Percentiles rank a stretch among this genome's conserved stretches.
Conservation (phyloP, 257 asterid species). For the Ophiorrhiza pumila region DNA sequence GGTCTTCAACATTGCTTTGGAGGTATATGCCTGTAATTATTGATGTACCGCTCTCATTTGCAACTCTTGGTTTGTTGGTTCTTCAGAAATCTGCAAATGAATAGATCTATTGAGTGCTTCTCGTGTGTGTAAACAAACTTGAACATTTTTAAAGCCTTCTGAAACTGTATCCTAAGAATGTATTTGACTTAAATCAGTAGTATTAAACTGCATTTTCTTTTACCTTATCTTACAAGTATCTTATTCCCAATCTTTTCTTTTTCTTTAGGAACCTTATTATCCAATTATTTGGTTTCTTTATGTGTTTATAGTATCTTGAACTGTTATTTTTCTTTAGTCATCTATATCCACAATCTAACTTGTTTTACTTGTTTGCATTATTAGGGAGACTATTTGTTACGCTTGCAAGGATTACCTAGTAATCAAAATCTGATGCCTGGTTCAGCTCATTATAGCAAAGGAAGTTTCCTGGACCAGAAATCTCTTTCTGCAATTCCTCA, state of each 20-base stretch:
- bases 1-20: not conserved
- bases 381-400: constrained; percentile 30
- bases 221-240: not conserved
- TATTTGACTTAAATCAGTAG: not conserved
- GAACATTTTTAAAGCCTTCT: not conserved
- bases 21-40: not conserved
- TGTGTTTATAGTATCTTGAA: not conserved
- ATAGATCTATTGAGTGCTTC: not conserved
- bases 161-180: not conserved
- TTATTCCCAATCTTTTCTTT: not conserved
- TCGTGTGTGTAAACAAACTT: not conserved
- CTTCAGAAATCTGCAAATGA: not conserved
- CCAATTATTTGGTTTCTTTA: not conserved
- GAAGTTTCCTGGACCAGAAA: constrained; percentile 36
- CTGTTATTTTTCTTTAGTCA: not conserved
- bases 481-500: constrained; percentile 40
- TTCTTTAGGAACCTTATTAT: not conserved
- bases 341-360: not conserved
- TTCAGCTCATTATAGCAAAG: constrained; percentile 23
- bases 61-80: not conserved
- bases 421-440: constrained; percentile 29
- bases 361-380: constrained; percentile 24
- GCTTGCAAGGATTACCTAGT: constrained; percentile 21
- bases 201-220: not conserved
- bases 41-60: not conserved